Evolutionary conservation across 371 early-diverging fungal genomes (phyloP), one percentile per base, ranked within the genome.

Genomic region (Chytridium lagenaria): DNA sequence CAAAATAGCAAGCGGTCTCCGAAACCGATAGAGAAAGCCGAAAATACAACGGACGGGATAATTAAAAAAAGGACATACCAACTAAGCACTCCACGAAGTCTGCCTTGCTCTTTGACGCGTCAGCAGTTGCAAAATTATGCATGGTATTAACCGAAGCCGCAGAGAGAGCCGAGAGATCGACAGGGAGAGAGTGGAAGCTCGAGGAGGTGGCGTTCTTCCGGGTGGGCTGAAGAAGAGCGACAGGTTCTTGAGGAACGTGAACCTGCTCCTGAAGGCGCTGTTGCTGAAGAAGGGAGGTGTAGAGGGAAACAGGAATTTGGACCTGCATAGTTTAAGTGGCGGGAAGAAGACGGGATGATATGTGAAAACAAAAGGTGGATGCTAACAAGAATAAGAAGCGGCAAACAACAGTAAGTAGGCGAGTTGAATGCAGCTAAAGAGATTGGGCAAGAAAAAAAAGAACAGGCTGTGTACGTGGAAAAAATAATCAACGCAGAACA

Each of bases 1-100:
- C 26, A 52, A 39, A 28, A 31, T 12, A 23, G 38, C 34, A 12
- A 55, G 37, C 16, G 40, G 33, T 57, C n/a, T n/a, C n/a, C n/a
- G n/a, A n/a, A n/a, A n/a, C n/a, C n/a, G n/a, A 15, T 10, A 23
- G 37, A 37, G 50, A 33, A 72, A 38, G n/a, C n/a, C 55, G 59
- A 55, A 36, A 2, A 68, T 55, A 19, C 2, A 51, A 19, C 12
- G 33, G 66, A 28, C 39, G 59, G 12, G 40, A 74, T 36, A 7
- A 19, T 12, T 15, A 39, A 10, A 59, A 30, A 69, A 12, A 61
- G 12, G 40, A 59, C 75, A 57, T 57, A 80, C 81, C 81, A 74
- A 81, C 81, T 71, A 81, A 72, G 49, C 77, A 68, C 72, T 80
- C 80, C 49, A 80, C 80, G 71, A 81, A 78, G 36, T 73, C 76